Evolutionary conservation across 208 protist species (phyloP).

Genomic region (Trichomonas gallinae): DNA sequence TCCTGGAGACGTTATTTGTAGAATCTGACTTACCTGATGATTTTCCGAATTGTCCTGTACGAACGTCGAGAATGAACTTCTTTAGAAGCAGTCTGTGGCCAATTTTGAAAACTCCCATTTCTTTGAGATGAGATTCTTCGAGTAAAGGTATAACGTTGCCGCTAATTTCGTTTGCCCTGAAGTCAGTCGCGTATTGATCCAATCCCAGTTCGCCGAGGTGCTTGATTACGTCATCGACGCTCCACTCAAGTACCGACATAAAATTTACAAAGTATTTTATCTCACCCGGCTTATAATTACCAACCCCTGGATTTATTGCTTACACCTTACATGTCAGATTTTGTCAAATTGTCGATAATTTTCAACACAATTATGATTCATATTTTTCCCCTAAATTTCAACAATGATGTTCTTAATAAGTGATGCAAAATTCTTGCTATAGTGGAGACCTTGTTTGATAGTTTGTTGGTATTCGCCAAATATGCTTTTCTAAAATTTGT

Average conservation of each 20-base stretch:
- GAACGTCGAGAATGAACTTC: neutral
- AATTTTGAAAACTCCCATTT: neutral
- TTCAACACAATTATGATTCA: too few species aligned
- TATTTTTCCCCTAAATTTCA: too few species aligned
- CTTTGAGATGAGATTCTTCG: slow-evolving; percentile 2
- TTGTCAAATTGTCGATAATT: too few species aligned
- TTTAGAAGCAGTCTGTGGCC: neutral
- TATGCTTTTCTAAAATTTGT: too few species aligned
- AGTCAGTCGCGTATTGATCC: neutral
- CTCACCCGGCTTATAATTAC: too few species aligned
- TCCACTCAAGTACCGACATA: neutral
- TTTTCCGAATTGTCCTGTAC: neutral
- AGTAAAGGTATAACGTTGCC: neutral
- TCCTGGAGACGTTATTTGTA: neutral
- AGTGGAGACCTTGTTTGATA: too few species aligned
- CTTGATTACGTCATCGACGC: neutral
- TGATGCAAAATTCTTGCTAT: too few species aligned
- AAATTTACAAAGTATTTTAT: too few species aligned
- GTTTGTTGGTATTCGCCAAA: too few species aligned
- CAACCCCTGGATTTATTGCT: too few species aligned
- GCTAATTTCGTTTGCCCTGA: neutral
- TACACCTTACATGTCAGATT: too few species aligned
- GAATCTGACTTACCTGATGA: neutral
- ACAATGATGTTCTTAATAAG: too few species aligned
- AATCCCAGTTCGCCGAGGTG: neutral